Percentiles rank a stretch among this genome's conserved stretches.
Conservation (phyloP, 2,329 filamentous ascomycete species). For the Diaporthe destruens region DNA sequence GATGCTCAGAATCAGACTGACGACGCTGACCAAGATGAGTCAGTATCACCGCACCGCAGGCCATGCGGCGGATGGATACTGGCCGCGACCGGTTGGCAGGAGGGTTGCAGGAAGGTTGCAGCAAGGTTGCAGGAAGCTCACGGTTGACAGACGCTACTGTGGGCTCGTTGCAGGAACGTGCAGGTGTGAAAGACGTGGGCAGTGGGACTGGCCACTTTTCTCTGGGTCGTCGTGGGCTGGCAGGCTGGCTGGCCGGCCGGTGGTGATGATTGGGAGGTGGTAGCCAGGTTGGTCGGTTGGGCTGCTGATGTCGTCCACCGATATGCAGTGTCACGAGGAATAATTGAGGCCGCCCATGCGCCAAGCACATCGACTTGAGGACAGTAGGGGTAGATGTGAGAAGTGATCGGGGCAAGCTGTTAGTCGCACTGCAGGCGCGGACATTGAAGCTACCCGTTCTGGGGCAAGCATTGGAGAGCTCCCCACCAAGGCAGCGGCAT, state of each 20-base stretch:
- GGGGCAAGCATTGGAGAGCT: slow-evolving; percentile 21
- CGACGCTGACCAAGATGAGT: slow-evolving; percentile 7
- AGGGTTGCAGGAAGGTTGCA: slow-evolving; percentile 21
- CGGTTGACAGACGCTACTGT: background rate
- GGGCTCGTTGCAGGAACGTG: background rate
- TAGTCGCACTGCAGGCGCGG: slow-evolving; percentile 1
- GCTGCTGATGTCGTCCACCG: slow-evolving; percentile 18
- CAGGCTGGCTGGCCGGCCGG: background rate
- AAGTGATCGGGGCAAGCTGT: slow-evolving; percentile 15
- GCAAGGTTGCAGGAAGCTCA: slow-evolving; percentile 25
- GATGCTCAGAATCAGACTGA: slow-evolving; percentile 1
- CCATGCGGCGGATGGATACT: background rate
- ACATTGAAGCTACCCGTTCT: slow-evolving; percentile 24
- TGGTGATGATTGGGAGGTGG: slow-evolving; percentile 7
- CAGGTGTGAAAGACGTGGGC: background rate
- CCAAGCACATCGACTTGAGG: slow-evolving; percentile 32
- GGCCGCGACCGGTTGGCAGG: slow-evolving; percentile 1
- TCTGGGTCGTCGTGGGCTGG: background rate
- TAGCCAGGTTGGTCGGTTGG: slow-evolving; percentile 9
- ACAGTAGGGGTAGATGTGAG: slow-evolving; percentile 13
- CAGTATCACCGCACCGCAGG: slow-evolving; percentile 17
- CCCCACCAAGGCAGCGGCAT: slow-evolving; percentile 31
- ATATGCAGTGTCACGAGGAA: slow-evolving; percentile 20
- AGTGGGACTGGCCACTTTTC: slow-evolving; percentile 24
- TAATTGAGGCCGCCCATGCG: slow-evolving; percentile 39